phyloP scores from a whole-genome alignment of 805 yeast species.

The Priceomyces carsonii region DNA sequence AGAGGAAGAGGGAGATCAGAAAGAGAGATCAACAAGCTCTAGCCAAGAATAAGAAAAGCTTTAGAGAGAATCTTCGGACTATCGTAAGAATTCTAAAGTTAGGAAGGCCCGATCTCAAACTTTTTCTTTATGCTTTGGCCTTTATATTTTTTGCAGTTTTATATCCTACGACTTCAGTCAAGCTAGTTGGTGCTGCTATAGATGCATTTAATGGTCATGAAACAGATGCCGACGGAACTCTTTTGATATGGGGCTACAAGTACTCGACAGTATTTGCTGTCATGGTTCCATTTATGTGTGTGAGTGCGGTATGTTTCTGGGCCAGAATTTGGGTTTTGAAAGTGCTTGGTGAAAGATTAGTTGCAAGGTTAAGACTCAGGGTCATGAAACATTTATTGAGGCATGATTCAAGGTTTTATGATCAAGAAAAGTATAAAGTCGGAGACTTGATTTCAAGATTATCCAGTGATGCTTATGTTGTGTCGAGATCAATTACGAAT shows the following conservation, averaged over 20 bases:
- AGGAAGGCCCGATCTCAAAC: slow-evolving; percentile 40
- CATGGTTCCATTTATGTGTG: slow-evolving; percentile 46
- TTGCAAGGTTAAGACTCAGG: slow-evolving; percentile 41
- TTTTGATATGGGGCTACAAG: slow-evolving; percentile 46
- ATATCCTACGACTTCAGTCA: slow-evolving; percentile 45
- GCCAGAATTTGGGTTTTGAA: slow-evolving; percentile 46
- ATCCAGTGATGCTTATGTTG: slow-evolving; percentile 48
- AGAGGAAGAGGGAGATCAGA: slow-evolving; percentile 22
- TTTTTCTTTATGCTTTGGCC: slow-evolving; percentile 39
- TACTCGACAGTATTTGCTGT: slow-evolving; percentile 40
- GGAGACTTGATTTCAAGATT: slow-evolving; percentile 47
- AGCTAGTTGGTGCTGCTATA: slow-evolving; percentile 43
- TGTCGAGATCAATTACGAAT: slow-evolving; percentile 42
- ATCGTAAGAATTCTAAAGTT: slow-evolving; percentile 37
- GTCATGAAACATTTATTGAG: slow-evolving; percentile 44
- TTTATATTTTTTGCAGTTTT: slow-evolving; percentile 45
- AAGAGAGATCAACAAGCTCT: slow-evolving; percentile 38
- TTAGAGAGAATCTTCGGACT: slow-evolving; percentile 35
- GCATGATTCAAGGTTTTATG: slow-evolving; percentile 44
- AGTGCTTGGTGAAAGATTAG: slow-evolving; percentile 44
- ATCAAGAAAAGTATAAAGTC: slow-evolving; percentile 45
- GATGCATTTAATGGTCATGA: slow-evolving; percentile 39
- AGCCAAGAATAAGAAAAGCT: slow-evolving; percentile 25
- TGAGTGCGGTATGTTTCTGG: slow-evolving; percentile 47
- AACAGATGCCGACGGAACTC: slow-evolving; percentile 39